A percentile compares a stretch with the other conserved stretches of the same genome.
These are phyloP conservation scores for Lasiosphaeriaceae sp. DNA, from an alignment of 495 filamentous ascomycete species.

Conservation along the genomic window DNA sequence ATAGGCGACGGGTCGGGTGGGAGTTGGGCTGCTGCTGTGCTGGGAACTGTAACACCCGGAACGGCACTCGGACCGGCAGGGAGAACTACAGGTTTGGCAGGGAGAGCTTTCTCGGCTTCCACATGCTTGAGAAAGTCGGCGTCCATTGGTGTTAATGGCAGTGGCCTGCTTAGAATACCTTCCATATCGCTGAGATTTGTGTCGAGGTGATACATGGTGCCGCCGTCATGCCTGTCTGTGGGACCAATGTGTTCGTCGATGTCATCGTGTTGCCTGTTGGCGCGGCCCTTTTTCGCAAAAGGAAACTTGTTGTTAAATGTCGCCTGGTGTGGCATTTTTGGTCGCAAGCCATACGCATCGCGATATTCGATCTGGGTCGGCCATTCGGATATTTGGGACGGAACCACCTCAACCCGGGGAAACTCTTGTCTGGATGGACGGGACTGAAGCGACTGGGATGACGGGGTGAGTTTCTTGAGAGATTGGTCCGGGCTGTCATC, in stretches of 20 bases:
- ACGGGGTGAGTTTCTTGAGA: conserved; percentile 53
- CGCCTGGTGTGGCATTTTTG: conserved; percentile 45
- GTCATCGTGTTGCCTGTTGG: conserved; percentile 39
- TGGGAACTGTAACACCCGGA: not conserved
- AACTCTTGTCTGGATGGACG: conserved; percentile 50
- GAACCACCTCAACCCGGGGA: conserved; percentile 37
- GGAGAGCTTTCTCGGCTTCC: conserved; percentile 40
- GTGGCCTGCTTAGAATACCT: conserved; percentile 70
- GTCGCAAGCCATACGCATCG: conserved; percentile 30
- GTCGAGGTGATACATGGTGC: conserved; percentile 64
- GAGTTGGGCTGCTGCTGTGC: not conserved
- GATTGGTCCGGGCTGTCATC: conserved; percentile 42
- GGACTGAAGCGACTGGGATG: conserved; percentile 48
- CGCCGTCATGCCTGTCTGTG: conserved; percentile 39
- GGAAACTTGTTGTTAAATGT: conserved; percentile 57
- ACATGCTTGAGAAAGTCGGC: conserved; percentile 50
- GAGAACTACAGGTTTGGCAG: conserved; percentile 18
- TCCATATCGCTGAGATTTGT: conserved; percentile 80
- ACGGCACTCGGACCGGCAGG: not conserved
- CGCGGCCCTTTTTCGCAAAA: conserved; percentile 45
- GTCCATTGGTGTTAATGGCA: conserved; percentile 58
- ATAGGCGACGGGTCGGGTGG: not conserved
- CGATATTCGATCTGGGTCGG: conserved; percentile 31
- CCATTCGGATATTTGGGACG: conserved; percentile 45
- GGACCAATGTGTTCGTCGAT: conserved; percentile 44